Base-by-base conservation (phyloP, 192 early-diverging fungal genomes). In the Coemansia asiatica region DNA sequence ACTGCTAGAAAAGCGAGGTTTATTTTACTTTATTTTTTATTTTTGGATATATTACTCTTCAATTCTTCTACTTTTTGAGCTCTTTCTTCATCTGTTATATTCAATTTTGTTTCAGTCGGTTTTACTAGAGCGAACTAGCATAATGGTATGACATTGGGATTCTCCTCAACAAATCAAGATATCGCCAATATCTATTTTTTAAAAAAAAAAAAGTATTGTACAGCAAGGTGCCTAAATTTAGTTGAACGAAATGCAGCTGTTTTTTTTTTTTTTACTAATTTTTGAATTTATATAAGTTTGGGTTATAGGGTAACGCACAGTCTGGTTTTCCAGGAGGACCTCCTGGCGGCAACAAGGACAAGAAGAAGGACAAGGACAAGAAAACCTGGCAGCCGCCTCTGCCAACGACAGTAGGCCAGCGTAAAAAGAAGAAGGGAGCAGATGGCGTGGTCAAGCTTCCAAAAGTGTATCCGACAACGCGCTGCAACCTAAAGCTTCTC, bases 361-460 rank as follows among this genome's bases (percentile, higher is more conserved):
- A 88, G 61, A 89, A 91, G 71, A 59, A 89, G 27, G 86, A 93
- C 57, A 86, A 92, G 69, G 85, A 91, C 79, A 94, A 97, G 91
- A 93, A 95, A 69, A 94, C 97, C 85, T 99, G 94, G 93, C 95
- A 98, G 83, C 97, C 95, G 33, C 96, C 97, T 22, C 85, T 97
- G 49, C 96, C 97, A 16, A 99, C 97, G n/a, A 90, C 94, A 55
- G 94, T 98, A 19, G 96, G 97, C 63, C 96, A 98, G 85, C 95
- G 95, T 87, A 99, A 99, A 90, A 88, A 87, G 75, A 90, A 79
- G 74, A 89, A 83, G 83, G 96, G 97, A 21, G 95, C 95, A 33
- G 95, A 98, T 64, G 86, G 95, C 33, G 85, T 89, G 13, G 77
- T 85, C 62, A 99, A 97, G 78, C 82, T 99, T 50, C 97, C 97